Percentiles rank a stretch among this genome's conserved stretches.
Conservation (phyloP, 805 yeast species). For the Yarrowia hollandica region DNA sequence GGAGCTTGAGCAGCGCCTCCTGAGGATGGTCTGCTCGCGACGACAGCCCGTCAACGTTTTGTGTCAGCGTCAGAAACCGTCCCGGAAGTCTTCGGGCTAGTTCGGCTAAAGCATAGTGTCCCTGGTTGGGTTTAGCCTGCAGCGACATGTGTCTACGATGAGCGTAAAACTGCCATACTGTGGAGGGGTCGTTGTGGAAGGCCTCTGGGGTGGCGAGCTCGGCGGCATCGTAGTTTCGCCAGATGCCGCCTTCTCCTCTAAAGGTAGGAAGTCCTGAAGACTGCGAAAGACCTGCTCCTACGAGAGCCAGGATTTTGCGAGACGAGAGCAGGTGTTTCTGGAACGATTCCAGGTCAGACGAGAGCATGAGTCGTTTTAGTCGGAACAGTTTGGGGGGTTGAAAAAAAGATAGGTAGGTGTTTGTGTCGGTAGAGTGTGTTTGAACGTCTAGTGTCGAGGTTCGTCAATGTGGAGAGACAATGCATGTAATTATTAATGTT, state of each 20-base stretch:
- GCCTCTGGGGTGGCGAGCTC: conserved; percentile 94
- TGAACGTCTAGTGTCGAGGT: too few relatives aligned
- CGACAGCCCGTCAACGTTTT: conserved; percentile 78
- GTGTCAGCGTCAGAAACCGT: conserved; percentile 68
- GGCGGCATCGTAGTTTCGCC: conserved; percentile 75
- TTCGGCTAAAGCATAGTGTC: conserved; percentile 68
- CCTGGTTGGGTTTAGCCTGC: conserved; percentile 67
- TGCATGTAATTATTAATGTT: too few relatives aligned
- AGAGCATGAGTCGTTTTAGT: conserved; percentile 26
- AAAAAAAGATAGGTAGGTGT: too few relatives aligned
- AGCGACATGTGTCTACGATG: conserved; percentile 66
- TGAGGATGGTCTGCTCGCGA: conserved; percentile 62
- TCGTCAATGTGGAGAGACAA: too few relatives aligned
- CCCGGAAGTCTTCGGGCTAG: conserved; percentile 49
- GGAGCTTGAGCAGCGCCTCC: conserved; percentile 62
- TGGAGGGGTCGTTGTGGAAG: conserved; percentile 74
- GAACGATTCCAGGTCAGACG: conserved; percentile 40
- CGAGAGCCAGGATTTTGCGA: conserved; percentile 44
- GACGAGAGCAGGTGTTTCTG: conserved; percentile 41
- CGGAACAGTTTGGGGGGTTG: background rate
- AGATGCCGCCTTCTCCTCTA: conserved; percentile 69
- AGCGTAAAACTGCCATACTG: conserved; percentile 88
- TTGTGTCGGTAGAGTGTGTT: too few relatives aligned
- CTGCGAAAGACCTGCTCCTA: conserved; percentile 83
- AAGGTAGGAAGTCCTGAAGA: conserved; percentile 76